Conservation (phyloP, 2,329 filamentous ascomycete species). For the Emergomyces pasteurianus region DNA sequence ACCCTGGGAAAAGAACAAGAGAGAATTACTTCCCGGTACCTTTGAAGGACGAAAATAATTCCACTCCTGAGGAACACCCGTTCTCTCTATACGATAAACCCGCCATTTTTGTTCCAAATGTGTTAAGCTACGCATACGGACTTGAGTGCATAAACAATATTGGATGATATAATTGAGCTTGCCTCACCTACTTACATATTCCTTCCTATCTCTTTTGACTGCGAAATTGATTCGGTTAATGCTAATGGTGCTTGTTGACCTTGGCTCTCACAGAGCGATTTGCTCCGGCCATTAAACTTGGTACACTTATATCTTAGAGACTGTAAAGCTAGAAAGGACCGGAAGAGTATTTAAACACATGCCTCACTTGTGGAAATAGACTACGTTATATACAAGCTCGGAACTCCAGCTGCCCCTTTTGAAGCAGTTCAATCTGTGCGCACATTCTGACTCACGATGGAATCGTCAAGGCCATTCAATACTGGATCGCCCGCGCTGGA, state of each 20-base stretch:
- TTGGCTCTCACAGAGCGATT: background rate
- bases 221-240: background rate
- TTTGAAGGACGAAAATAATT: background rate
- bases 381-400: background rate
- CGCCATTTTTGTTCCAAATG: background rate
- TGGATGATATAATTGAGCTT: background rate
- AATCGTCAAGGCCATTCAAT: background rate
- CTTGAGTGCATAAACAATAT: background rate
- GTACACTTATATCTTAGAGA: background rate
- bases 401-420: background rate
- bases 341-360: background rate
- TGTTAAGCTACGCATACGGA: background rate
- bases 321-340: too few species aligned
- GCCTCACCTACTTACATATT: background rate
- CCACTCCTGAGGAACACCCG: background rate
- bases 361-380: background rate
- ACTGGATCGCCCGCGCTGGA: background rate
- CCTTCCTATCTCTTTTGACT: background rate
- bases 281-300: background rate
- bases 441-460: background rate
- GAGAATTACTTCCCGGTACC: background rate
- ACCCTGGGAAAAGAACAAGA: background rate
- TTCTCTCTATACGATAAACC: background rate
- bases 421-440: background rate
- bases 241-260: background rate